phyloP scores from a whole-genome alignment of 257 asterid genomes.

The Nicotiana tabacum region DNA sequence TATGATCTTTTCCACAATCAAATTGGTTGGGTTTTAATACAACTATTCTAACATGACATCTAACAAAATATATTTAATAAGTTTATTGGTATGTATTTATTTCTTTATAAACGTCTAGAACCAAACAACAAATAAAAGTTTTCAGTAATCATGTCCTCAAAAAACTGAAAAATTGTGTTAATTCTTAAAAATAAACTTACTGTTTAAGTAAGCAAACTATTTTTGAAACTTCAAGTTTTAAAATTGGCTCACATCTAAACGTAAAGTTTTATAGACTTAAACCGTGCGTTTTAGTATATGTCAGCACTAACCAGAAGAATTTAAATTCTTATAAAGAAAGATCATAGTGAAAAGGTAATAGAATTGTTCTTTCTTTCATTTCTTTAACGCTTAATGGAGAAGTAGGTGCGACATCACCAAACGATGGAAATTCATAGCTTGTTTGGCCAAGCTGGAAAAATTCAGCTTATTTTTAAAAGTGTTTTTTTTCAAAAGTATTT shows the following conservation, averaged over 20 bases:
- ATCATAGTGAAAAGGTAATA: neutral
- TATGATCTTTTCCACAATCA: too few species aligned
- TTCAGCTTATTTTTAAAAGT: too few species aligned
- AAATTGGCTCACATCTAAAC: neutral
- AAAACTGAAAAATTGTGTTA: too few species aligned
- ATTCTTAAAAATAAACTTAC: neutral
- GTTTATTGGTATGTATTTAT: too few species aligned
- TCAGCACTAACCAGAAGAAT: neutral
- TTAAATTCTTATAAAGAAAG: neutral
- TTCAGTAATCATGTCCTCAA: too few species aligned
- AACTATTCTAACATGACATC: too few species aligned
- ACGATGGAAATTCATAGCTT: neutral
- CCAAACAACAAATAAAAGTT: too few species aligned
- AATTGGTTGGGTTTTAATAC: too few species aligned
- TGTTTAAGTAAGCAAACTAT: neutral
- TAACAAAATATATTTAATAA: too few species aligned
- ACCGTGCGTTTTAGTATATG: neutral
- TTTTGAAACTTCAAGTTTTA: neutral
- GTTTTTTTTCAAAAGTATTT: too few species aligned
- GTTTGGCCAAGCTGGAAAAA: too few species aligned
- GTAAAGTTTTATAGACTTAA: neutral
- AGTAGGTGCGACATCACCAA: neutral
- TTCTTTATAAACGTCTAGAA: too few species aligned
- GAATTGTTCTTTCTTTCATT: neutral
- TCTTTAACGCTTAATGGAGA: neutral